Conservation (phyloP, 306 rosid species). For the Pyrus betulifolia region DNA sequence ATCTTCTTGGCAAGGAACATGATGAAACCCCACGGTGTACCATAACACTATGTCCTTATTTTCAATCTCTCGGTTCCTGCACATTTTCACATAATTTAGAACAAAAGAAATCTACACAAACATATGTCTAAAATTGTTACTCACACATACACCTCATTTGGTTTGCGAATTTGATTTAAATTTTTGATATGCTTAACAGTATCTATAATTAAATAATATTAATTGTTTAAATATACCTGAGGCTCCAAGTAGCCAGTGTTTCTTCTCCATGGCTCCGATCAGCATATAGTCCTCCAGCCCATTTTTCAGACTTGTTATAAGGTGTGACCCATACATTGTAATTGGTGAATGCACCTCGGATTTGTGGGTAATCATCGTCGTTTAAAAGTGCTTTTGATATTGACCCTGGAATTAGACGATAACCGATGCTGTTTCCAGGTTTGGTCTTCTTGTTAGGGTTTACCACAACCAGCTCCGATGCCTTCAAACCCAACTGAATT, state of each 20-base stretch:
- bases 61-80: slow-evolving; percentile 12
- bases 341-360: slow-evolving; percentile 50
- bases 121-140: neutral
- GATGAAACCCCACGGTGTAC: slow-evolving; percentile 60
- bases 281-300: slow-evolving; percentile 44
- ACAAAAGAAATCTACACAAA: neutral
- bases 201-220: no score
- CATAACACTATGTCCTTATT: slow-evolving; percentile 30
- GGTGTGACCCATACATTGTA: slow-evolving; percentile 62
- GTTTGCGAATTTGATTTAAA: no score
- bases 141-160: neutral
- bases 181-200: no score
- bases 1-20: slow-evolving; percentile 60
- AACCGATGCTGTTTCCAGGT: slow-evolving; percentile 44
- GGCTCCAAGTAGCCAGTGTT: slow-evolving; percentile 39
- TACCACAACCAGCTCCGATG: slow-evolving; percentile 35
- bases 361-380: slow-evolving; percentile 55
- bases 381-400: slow-evolving; percentile 30
- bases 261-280: slow-evolving; percentile 57
- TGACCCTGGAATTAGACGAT: slow-evolving; percentile 43
- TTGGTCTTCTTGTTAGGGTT: slow-evolving; percentile 55
- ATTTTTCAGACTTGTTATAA: slow-evolving; percentile 59
- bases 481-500: slow-evolving; percentile 21
- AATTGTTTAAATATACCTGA: neutral
- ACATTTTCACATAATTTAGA: neutral